Evolutionary conservation across 169 alveolate genomes (phyloP).

Genomic region (Cryptosporidium meleagridis): DNA sequence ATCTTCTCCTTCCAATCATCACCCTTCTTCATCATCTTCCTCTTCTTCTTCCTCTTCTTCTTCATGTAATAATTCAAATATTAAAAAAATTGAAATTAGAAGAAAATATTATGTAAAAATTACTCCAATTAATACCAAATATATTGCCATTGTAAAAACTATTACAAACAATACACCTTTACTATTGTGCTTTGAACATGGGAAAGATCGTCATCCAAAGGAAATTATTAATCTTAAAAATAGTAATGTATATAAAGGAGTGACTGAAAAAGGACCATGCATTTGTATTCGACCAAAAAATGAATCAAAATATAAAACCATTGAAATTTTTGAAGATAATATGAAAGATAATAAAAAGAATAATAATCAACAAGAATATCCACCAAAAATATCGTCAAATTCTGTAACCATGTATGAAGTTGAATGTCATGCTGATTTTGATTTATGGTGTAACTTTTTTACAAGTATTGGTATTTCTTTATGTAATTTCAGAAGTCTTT

Average conservation of each 20-base stretch:
- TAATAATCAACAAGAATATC: neutral
- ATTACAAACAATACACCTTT: conserved; percentile 67
- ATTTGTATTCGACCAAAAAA: conserved; percentile 61
- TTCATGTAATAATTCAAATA: neutral
- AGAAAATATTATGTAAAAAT: conserved; percentile 57
- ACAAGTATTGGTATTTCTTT: conserved; percentile 50
- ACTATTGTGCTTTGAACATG: conserved; percentile 61
- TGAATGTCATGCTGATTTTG: conserved; percentile 60
- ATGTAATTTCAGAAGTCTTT: conserved; percentile 42
- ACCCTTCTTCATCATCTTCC: neutral
- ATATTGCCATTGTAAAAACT: conserved; percentile 58
- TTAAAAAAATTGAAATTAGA: conserved; percentile 28
- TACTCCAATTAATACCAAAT: conserved; percentile 66
- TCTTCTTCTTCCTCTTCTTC: neutral
- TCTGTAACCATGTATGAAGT: conserved; percentile 54
- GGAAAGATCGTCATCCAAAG: conserved; percentile 55
- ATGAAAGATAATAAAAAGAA: neutral
- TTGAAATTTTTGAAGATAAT: conserved; percentile 13
- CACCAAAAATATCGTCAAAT: conserved; percentile 31
- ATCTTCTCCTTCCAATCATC: neutral
- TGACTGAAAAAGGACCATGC: conserved; percentile 71
- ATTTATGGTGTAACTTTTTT: conserved; percentile 58
- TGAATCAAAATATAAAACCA: conserved; percentile 47
- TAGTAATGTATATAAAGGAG: conserved; percentile 53
- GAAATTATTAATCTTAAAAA: conserved; percentile 56